A percentile compares a stretch with the other conserved stretches of the same genome.
phyloP scores from a whole-genome alignment of 148 eudicot species.

The Amaranthus palmeri region DNA sequence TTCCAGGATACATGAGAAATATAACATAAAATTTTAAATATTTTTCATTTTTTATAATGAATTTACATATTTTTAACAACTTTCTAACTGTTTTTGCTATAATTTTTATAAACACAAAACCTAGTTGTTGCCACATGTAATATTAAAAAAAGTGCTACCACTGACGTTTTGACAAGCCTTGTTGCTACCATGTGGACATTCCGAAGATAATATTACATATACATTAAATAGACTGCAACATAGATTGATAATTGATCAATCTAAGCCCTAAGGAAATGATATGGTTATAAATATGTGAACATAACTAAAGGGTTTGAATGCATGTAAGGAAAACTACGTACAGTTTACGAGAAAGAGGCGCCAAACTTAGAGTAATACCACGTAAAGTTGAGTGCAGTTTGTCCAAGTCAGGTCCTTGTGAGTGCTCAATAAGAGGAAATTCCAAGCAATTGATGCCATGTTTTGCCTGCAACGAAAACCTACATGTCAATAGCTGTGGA shows the following conservation, averaged over 20 bases:
- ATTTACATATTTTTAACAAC: too few species aligned
- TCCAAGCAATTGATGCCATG: slow-evolving; percentile 68
- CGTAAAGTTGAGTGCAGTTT: slow-evolving; percentile 51
- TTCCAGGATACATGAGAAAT: too few species aligned
- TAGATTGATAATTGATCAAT: not conserved
- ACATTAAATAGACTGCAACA: not conserved
- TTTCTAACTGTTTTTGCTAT: not conserved
- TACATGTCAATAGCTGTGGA: not conserved
- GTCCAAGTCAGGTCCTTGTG: slow-evolving; percentile 55
- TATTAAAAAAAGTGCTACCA: not conserved
- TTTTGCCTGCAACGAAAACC: slow-evolving; percentile 43
- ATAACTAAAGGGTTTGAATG: not conserved
- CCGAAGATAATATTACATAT: too few species aligned
- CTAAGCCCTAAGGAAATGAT: not conserved
- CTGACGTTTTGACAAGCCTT: not conserved
- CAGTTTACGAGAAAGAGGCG: not conserved
- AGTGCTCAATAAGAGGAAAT: slow-evolving; percentile 89
- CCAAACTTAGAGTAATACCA: slow-evolving; percentile 33
- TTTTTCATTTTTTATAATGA: too few species aligned
- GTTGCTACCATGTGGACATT: not conserved
- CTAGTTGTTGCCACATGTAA: not conserved
- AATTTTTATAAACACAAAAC: not conserved
- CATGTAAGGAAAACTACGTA: not conserved
- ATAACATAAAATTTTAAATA: too few species aligned
- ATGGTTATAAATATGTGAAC: not conserved